Evolutionary conservation across 495 filamentous ascomycete species (phyloP), one percentile per base, ranked within the genome.

Genomic region (Pyrenopolyporus hunteri): DNA sequence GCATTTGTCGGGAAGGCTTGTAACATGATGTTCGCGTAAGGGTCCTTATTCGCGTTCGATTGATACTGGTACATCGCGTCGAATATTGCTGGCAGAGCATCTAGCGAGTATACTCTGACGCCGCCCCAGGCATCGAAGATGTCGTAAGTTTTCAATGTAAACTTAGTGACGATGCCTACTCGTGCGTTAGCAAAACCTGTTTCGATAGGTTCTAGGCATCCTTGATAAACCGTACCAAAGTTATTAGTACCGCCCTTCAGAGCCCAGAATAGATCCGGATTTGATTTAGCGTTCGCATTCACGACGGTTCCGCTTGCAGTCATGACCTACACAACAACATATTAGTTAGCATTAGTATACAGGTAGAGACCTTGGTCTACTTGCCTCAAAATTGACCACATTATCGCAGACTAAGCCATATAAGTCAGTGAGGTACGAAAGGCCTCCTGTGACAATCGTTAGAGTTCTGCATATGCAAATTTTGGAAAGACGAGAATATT

Each of bases 371-470:
- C 20, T 9, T 6, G 32, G 35, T 8, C 14, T 33, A 3, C 61
- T 63, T 53, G 76, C 55, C 59, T 86, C 81, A 54, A 73, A 85
- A 39, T 80, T 78, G 35, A 78, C 55, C 2, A 83, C 78, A 17
- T 82, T 82, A 56, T 81, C 80, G 13, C 79, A 82, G 1, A 76
- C 81, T 71, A 80, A 79, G 10, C 83, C 83, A 52, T 83, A 82
- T 42, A 83, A 73, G 19, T 78, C 75, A 10, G 80, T 76, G 25
- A 85, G 64, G 59, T 82, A 84, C 7, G 66, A 69, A 2, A 76
- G 67, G 1, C 82, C 81, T 37, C 80, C 50, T 63, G 16, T 29
- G 20, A 22, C 14, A 32, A 25, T 32, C 31, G 37, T 59, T 31
- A 63, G 36, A 26, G 36, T 8, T 26, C 16, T 57, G 63, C 19